phyloP scores from a whole-genome alignment of 2,329 filamentous ascomycete species.

The Pyrenophora seminiperda region DNA sequence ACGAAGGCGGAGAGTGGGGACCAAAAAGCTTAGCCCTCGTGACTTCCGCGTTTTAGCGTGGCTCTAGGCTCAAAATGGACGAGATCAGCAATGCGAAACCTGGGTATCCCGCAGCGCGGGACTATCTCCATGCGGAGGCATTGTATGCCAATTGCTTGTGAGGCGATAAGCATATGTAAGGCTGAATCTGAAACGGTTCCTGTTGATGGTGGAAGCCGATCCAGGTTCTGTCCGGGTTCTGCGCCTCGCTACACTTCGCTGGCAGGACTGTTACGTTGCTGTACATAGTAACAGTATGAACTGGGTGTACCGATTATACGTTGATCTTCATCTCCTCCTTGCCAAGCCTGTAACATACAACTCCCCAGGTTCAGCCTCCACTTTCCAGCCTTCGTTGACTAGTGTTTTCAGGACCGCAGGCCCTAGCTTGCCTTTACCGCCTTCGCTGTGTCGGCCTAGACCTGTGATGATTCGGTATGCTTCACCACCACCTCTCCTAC shows the following conservation, averaged over 20 bases:
- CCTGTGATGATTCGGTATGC: conserved; percentile 82
- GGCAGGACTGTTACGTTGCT: not conserved
- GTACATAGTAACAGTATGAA: not conserved
- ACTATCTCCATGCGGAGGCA: too few relatives aligned
- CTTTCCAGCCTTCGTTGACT: conserved; percentile 79
- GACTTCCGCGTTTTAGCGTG: conserved; percentile 4
- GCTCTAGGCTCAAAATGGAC: conserved; percentile 8
- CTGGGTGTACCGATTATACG: not conserved
- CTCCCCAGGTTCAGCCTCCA: conserved; percentile 72
- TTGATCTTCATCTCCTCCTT: conserved; percentile 27
- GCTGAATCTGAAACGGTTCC: not conserved
- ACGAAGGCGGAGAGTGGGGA: conserved; percentile 3
- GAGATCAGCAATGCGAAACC: not conserved
- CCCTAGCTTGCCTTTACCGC: conserved; percentile 75
- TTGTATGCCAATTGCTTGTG: too few relatives aligned
- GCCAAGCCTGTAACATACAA: conserved; percentile 69
- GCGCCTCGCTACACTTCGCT: not conserved
- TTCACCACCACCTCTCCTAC: conserved; percentile 51
- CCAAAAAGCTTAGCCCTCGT: conserved; percentile 8
- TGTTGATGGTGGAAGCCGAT: not conserved
- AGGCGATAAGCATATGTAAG: not conserved
- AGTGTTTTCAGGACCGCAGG: conserved; percentile 80
- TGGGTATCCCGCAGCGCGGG: not conserved
- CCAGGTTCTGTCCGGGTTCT: not conserved
- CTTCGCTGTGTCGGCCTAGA: conserved; percentile 75